These are phyloP conservation scores for Pinus albicaulis DNA, from an alignment of 75 land plant species.

Conservation along the genomic window DNA sequence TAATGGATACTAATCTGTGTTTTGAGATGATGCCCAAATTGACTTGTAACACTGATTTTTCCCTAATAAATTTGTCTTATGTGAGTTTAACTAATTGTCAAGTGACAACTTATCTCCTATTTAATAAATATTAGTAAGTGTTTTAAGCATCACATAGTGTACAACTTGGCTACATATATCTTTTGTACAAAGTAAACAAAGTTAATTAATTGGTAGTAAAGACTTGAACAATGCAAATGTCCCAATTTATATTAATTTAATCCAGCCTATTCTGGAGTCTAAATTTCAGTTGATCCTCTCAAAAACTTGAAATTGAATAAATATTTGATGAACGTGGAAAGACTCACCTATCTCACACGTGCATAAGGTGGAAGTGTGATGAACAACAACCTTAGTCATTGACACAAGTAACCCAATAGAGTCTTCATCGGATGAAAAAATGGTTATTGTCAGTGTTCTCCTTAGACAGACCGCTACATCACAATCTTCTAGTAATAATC, in stretches of 20 bases:
- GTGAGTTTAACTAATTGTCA: too few species aligned
- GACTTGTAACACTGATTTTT: too few species aligned
- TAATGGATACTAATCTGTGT: too few species aligned
- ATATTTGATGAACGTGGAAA: background rate
- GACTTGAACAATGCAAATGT: background rate
- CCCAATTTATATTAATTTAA: background rate
- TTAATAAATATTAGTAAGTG: background rate
- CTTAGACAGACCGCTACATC: too few species aligned
- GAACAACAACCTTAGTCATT: slow-evolving; percentile 9
- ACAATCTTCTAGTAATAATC: too few species aligned
- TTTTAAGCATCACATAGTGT: background rate
- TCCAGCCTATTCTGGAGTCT: background rate
- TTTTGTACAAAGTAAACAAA: background rate
- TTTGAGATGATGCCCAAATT: too few species aligned
- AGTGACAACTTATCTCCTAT: too few species aligned
- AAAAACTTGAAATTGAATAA: background rate
- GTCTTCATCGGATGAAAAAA: background rate
- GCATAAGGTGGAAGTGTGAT: slow-evolving; percentile 72
- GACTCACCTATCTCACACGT: slow-evolving; percentile 55
- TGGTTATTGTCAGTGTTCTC: too few species aligned
- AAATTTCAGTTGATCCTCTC: background rate
- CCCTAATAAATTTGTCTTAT: too few species aligned
- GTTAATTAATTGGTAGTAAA: background rate
- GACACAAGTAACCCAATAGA: background rate
- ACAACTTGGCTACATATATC: background rate